phyloP scores from a whole-genome alignment of 2,329 filamentous ascomycete species.

The Phialocephala subalpina region DNA sequence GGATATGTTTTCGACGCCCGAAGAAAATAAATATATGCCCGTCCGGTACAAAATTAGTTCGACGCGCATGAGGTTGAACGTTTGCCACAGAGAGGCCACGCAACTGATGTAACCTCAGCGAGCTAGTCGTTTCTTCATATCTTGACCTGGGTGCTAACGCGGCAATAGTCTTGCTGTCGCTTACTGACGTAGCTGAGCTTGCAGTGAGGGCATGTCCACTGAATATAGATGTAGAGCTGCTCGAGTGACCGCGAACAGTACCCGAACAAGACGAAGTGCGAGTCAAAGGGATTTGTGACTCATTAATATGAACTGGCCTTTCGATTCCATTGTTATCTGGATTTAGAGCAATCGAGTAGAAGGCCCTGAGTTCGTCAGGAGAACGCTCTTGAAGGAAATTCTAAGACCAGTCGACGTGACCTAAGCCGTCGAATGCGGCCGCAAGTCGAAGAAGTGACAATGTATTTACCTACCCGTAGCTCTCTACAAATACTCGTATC shows the following conservation, averaged over 20 bases:
- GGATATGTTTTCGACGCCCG: not conserved
- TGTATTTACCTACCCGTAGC: no score
- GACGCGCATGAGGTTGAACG: not conserved
- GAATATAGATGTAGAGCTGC: not conserved
- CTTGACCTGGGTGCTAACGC: not conserved
- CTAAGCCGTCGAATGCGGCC: no score
- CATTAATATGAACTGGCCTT: not conserved
- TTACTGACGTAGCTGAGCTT: no score
- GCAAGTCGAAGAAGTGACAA: no score
- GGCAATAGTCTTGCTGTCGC: not conserved
- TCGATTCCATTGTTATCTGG: not conserved
- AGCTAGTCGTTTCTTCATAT: not conserved
- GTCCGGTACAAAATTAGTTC: not conserved
- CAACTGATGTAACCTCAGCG: not conserved
- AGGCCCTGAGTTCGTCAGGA: not conserved
- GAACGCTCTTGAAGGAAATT: no score
- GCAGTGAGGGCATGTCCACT: not conserved
- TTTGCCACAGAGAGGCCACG: not conserved
- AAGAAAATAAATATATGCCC: not conserved
- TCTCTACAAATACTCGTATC: no score
- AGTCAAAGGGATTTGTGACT: not conserved
- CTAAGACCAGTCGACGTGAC: no score
- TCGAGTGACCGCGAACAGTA: not conserved
- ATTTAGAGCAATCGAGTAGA: not conserved
- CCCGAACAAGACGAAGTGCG: not conserved